Base-by-base conservation (phyloP, 2,329 filamentous ascomycete species). In the Sporothrix dimorphospora region DNA sequence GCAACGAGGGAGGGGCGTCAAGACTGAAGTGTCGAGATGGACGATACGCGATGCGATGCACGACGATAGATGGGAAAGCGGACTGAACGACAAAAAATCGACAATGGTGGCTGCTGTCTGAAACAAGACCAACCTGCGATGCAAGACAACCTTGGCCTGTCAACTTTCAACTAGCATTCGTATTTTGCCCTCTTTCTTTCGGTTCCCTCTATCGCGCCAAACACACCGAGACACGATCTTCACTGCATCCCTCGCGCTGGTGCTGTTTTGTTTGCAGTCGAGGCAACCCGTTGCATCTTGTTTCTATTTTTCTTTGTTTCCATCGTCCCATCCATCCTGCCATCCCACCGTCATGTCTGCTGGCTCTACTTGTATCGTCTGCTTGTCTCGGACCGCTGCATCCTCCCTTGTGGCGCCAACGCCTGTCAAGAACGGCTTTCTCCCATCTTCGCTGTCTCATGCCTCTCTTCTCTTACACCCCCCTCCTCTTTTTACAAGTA, bases 21-120 rank as follows among this genome's bases (percentile, higher is more conserved):
- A 34, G 30, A 34, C 30, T 34, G 6, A 34, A 34, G 30, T 34
- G 30, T 34, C 30, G 12, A 14, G n/a, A 12, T 14, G 19, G 59
- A 24, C n/a, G 59, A 63, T 63, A 38, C 59, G 38, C 14, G 59
- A 63, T 63, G 38, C 38, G 59, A 63, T 63, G 59, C 59, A 24
- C 34, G 38, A 24, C n/a, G 38, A 63, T 21, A 19, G 14, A 21
- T 40, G 55, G 19, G 55, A 59, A n/a, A 61, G n/a, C 4, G 30
- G 57, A n/a, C 57, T 63, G 38, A 42, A 24, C 38, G n/a, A 24
- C 38, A 11, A 21, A 24, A 40, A 6, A 53, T 14, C 53, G 27
- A 57, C 30, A 6, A 34, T 34, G 30, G 3, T 34, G 30, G 3
- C 30, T 34, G 30, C 30, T 34, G 30, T 21, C 19, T 61, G 19